Evolutionary conservation across 176 grass and related monocot species (phyloP).

Genomic region (Triticum monococcum): DNA sequence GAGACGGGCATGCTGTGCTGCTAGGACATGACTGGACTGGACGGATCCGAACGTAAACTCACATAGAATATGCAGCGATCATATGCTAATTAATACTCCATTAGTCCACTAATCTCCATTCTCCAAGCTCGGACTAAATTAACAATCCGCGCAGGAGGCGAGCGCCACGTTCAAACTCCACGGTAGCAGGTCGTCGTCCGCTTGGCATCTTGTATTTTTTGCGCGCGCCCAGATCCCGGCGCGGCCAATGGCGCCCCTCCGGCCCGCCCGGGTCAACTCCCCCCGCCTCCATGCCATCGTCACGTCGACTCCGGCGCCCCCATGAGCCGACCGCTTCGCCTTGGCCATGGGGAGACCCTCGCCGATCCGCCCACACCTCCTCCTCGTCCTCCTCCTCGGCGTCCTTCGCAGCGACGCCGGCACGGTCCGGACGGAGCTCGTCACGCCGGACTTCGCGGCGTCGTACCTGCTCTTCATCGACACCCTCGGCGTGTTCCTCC

Average conservation of each 20-base stretch:
- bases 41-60: neutral
- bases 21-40: neutral
- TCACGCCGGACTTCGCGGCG: constrained; percentile 45
- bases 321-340: constrained; percentile 36
- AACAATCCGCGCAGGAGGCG: neutral
- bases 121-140: neutral
- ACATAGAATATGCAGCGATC: neutral
- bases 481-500: constrained; percentile 50
- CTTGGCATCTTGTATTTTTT: constrained; percentile 15
- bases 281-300: constrained; percentile 29
- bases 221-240: constrained; percentile 19
- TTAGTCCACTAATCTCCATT: neutral
- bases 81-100: neutral
- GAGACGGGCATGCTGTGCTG: neutral
- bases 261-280: constrained; percentile 34
- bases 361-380: constrained; percentile 35
- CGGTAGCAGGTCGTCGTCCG: constrained; percentile 19
- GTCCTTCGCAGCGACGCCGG: neutral
- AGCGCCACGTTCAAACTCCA: constrained; percentile 23
- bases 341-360: constrained; percentile 8
- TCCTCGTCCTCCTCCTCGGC: neutral
- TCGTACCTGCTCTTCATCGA: constrained; percentile 57
- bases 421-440: constrained; percentile 38
- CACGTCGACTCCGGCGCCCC: constrained; percentile 18
- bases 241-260: constrained; percentile 34